Percentiles rank a stretch among this genome's conserved stretches.
Conservation (phyloP, 192 early-diverging fungal species). For the Linnemannia zychae region DNA sequence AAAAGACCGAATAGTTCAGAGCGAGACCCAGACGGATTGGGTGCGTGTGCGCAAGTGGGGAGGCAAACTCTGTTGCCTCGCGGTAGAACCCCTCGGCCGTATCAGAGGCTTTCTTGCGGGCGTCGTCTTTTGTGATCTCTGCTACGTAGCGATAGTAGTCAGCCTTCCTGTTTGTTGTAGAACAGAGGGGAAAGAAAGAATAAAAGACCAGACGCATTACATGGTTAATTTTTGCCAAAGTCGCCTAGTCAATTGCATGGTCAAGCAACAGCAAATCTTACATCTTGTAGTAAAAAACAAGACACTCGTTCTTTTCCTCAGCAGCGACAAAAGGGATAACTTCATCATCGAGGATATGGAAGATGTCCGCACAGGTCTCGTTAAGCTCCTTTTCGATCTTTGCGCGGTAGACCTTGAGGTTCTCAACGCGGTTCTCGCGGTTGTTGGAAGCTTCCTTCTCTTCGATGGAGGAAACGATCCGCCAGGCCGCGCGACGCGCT, state of each 20-base stretch:
- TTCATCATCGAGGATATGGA: constrained; percentile 86
- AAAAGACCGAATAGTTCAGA: constrained; percentile 98
- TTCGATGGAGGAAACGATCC: constrained; percentile 97
- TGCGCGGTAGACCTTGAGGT: constrained; percentile 90
- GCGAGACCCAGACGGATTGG: constrained; percentile 98
- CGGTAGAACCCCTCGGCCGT: constrained; percentile 92
- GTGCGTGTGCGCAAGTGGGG: constrained; percentile 87
- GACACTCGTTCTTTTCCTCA: constrained; percentile 80
- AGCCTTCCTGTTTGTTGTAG: constrained; percentile 77
- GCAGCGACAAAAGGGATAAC: constrained; percentile 90
- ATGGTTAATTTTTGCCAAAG: constrained; percentile 72
- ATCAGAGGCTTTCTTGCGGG: constrained; percentile 83
- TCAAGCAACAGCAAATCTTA: no score
- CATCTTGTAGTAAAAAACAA: constrained; percentile 99
- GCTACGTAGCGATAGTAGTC: constrained; percentile 98
- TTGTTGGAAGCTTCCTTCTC: constrained; percentile 93
- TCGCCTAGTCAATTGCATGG: constrained; percentile 77
- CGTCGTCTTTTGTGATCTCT: constrained; percentile 89
- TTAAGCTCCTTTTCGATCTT: constrained; percentile 95
- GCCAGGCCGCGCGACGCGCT: constrained; percentile 96
- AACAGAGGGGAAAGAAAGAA: constrained; percentile 51
- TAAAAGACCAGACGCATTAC: constrained; percentile 63
- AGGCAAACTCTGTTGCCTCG: constrained; percentile 91
- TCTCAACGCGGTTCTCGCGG: constrained; percentile 87
- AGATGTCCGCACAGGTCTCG: constrained; percentile 94